Conservation (phyloP, 2,329 filamentous ascomycete genomes). For the Proliferodiscus dingleyae region DNA sequence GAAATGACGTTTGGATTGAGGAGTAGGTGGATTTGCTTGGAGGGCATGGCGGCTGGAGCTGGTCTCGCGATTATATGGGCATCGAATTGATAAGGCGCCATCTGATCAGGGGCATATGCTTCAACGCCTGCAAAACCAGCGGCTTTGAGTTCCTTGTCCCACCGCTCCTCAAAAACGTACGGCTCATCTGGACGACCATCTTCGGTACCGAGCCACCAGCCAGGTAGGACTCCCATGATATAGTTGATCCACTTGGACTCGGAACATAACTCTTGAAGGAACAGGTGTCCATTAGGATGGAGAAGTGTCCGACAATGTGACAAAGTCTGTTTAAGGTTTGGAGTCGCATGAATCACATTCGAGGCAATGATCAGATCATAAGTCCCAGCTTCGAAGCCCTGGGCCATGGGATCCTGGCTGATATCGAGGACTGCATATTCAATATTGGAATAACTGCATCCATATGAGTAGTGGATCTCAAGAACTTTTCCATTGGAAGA, state of each 20-base stretch:
- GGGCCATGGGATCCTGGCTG: not conserved
- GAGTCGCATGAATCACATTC: not conserved
- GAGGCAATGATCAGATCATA: not conserved
- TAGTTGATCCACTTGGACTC: no score
- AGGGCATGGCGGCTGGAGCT: not conserved
- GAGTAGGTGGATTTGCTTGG: not conserved
- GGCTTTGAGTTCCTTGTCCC: slow-evolving; percentile 23
- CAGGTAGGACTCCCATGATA: no score
- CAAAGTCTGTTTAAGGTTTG: not conserved
- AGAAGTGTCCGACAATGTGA: not conserved
- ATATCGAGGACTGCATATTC: no score
- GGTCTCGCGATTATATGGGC: not conserved
- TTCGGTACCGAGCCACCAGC: no score
- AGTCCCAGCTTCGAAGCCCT: not conserved
- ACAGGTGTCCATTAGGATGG: not conserved
- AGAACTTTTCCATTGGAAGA: no score
- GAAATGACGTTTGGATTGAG: not conserved
- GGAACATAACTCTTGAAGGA: no score
- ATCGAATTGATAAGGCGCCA: not conserved
- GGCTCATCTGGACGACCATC: slow-evolving; percentile 5
- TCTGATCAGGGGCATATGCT: not conserved
- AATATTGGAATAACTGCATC: no score
- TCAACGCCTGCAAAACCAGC: slow-evolving; percentile 26
- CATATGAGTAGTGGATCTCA: no score
- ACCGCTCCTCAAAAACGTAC: slow-evolving; percentile 13